Evolutionary conservation across 1,284 basidiomycete species (phyloP).

Genomic region (Sanghuangporus baumii): DNA sequence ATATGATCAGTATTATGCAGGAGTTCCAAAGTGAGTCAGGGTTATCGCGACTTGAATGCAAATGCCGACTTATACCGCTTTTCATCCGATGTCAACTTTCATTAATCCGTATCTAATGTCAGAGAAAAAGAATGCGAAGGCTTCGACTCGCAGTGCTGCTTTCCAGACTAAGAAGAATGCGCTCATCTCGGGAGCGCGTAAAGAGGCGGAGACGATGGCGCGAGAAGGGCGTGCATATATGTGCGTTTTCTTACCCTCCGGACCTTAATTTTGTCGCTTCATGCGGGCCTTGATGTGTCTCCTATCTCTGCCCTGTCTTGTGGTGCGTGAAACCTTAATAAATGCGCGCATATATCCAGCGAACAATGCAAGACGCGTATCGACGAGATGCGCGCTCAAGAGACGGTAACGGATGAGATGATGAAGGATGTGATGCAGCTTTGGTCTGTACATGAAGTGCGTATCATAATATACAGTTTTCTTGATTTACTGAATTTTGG

Average conservation of each 20-base stretch:
- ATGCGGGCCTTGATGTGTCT: background rate
- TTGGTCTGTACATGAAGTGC: slow-evolving; percentile 26
- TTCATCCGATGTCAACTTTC: background rate
- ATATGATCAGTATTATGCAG: slow-evolving; percentile 29
- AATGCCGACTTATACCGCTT: background rate
- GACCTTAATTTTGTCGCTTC: background rate
- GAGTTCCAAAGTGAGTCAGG: slow-evolving; percentile 27
- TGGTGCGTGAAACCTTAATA: background rate
- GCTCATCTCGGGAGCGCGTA: slow-evolving; percentile 25
- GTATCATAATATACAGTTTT: background rate
- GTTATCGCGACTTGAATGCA: background rate
- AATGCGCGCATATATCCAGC: slow-evolving; percentile 17
- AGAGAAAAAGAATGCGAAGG: slow-evolving; percentile 31
- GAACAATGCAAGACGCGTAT: slow-evolving; percentile 26
- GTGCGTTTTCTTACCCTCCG: slow-evolving; percentile 19
- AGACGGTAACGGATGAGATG: slow-evolving; percentile 22
- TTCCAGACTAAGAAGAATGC: slow-evolving; percentile 29
- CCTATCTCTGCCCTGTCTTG: background rate
- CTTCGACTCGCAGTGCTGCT: slow-evolving; percentile 23
- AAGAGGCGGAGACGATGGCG: slow-evolving; percentile 25
- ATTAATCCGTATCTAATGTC: background rate
- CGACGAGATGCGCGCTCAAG: slow-evolving; percentile 24
- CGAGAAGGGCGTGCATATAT: slow-evolving; percentile 26
- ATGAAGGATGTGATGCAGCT: slow-evolving; percentile 23
- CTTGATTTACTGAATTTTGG: background rate